These are phyloP conservation scores for Fusarium citri DNA, from an alignment of 2,329 filamentous ascomycete genomes.

Conservation along the genomic window DNA sequence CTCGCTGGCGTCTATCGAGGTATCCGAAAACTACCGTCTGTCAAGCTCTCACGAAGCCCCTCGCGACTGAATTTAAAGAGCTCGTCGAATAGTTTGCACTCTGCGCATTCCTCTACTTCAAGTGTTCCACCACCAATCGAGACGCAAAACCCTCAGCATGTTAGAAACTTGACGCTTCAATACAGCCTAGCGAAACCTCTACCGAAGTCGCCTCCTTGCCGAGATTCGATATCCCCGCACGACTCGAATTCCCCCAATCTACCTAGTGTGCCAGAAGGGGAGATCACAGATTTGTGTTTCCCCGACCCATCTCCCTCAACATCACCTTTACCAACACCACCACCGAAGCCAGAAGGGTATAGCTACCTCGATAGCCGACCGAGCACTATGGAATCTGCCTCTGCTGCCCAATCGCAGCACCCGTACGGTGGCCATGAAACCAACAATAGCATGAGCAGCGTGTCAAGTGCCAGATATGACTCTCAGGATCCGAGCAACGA, in stretches of 20 bases:
- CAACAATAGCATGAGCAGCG: slow-evolving; percentile 60
- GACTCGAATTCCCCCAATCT: slow-evolving; percentile 47
- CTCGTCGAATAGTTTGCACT: slow-evolving; percentile 36
- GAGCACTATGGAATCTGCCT: slow-evolving; percentile 62
- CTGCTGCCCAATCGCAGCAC: slow-evolving; percentile 51
- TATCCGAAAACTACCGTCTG: slow-evolving; percentile 59
- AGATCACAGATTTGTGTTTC: slow-evolving; percentile 45
- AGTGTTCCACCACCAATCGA: slow-evolving; percentile 34
- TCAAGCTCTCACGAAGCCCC: slow-evolving; percentile 59
- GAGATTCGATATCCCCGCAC: slow-evolving; percentile 47
- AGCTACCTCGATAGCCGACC: slow-evolving; percentile 57
- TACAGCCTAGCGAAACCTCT: slow-evolving; percentile 69
- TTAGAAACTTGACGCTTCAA: slow-evolving; percentile 64
- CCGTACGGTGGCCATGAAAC: slow-evolving; percentile 52
- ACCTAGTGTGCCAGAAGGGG: slow-evolving; percentile 49
- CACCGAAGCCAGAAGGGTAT: slow-evolving; percentile 52
- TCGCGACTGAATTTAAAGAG: slow-evolving; percentile 56
- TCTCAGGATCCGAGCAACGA: slow-evolving; percentile 60
- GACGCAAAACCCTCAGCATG: slow-evolving; percentile 58
- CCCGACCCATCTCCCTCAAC: slow-evolving; percentile 22
- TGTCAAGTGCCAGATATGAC: slow-evolving; percentile 59
- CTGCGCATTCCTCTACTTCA: slow-evolving; percentile 33
- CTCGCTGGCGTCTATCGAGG: slow-evolving; percentile 65
- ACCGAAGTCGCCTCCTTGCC: slow-evolving; percentile 61
- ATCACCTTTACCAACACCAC: slow-evolving; percentile 20